Evolutionary conservation across 148 eudicot genomes (phyloP).

Genomic region (Fagopyrum esculentum): DNA sequence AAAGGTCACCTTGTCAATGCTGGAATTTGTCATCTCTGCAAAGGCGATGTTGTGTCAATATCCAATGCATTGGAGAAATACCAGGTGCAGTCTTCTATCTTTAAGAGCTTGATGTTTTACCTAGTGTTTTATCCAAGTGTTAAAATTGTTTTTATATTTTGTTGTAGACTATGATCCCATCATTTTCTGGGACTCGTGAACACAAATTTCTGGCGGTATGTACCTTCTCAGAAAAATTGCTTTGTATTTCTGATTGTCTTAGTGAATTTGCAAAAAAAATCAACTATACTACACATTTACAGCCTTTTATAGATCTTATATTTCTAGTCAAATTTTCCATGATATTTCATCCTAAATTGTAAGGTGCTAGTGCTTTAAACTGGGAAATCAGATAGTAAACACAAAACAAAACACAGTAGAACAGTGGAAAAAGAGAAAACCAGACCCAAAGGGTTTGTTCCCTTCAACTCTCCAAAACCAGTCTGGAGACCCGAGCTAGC

Average conservation of each 20-base stretch:
- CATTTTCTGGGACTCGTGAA: conserved; percentile 64
- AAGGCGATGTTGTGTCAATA: conserved; percentile 58
- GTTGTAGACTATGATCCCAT: conserved; percentile 59
- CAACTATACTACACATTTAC: neutral
- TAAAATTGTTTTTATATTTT: conserved; percentile 8
- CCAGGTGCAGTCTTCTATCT: conserved; percentile 33
- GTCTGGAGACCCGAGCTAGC: too few species aligned
- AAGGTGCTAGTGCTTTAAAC: too few species aligned
- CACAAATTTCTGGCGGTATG: conserved; percentile 49
- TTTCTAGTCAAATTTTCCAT: neutral
- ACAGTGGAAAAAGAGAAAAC: too few species aligned
- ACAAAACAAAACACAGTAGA: too few species aligned
- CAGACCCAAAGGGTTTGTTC: too few species aligned
- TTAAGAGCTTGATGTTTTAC: neutral
- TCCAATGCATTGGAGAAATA: conserved; percentile 55
- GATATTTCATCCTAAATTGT: neutral
- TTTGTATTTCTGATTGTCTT: neutral
- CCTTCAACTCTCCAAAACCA: too few species aligned
- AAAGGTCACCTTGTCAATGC: conserved; percentile 80
- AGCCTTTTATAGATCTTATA: neutral
- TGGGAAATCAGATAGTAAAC: too few species aligned
- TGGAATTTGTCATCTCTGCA: conserved; percentile 75
- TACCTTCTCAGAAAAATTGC: neutral
- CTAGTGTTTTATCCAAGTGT: neutral
- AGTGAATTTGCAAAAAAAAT: neutral